These are phyloP conservation scores for Rhodotorula babjevae DNA, from an alignment of 768 basidiomycete genomes.

Conservation along the genomic window DNA sequence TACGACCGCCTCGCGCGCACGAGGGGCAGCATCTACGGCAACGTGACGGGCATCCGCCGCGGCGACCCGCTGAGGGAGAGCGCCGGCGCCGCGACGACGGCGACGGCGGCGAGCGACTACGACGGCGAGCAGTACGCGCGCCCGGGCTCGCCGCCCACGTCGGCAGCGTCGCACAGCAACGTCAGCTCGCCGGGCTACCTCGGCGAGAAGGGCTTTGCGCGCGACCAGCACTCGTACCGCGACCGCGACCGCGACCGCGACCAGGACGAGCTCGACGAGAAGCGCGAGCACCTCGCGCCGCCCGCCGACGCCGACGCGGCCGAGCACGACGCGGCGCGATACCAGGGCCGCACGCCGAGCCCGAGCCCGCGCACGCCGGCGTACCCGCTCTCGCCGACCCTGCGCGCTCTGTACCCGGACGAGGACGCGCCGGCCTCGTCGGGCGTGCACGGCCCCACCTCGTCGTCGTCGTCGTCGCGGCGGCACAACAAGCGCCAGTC, in stretches of 20 bases:
- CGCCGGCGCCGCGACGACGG: too few species aligned
- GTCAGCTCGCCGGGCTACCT: background rate
- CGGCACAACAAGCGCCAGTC: slow-evolving; percentile 9
- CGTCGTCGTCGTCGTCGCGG: too few species aligned
- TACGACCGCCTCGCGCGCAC: slow-evolving; percentile 91
- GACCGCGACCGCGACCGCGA: background rate
- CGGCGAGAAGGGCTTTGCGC: background rate
- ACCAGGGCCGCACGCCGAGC: slow-evolving; percentile 28
- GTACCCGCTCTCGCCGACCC: slow-evolving; percentile 41
- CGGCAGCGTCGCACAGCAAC: background rate
- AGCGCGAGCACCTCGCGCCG: slow-evolving; percentile 14
- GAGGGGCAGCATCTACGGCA: slow-evolving; percentile 72
- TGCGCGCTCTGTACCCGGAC: slow-evolving; percentile 41
- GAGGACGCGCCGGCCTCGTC: slow-evolving; percentile 11
- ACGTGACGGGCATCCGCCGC: slow-evolving; percentile 34
- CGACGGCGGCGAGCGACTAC: background rate
- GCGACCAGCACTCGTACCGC: background rate
- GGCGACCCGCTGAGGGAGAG: background rate
- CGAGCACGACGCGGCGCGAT: slow-evolving; percentile 14
- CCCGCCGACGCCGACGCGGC: too few species aligned
- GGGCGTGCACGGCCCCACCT: background rate
- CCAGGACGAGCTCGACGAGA: background rate
- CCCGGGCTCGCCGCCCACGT: background rate
- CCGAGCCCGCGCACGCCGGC: background rate
- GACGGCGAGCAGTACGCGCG: background rate